Evolutionary conservation across 345 rosid species (phyloP), one percentile per base, ranked within the genome.

Genomic region (Eucalyptus pauciflora): DNA sequence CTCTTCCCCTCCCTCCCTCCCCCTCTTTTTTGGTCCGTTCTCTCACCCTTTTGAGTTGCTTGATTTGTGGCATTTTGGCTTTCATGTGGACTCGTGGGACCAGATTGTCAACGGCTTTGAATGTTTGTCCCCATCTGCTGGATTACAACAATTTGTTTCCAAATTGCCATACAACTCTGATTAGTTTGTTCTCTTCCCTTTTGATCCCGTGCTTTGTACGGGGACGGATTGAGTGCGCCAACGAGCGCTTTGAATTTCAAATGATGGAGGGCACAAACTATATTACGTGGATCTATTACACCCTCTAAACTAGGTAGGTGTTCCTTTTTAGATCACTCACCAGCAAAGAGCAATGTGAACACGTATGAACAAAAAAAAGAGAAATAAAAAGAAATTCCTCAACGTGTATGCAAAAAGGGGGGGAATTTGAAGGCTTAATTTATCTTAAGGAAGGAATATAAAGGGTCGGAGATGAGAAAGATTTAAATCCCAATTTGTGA

Each of bases 61-160:
- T 87, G 56, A 89, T 87, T 69, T 87, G 87, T 91, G 90, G 89
- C 83, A 67, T 87, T 86, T 25, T 49, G 90, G 51, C 87, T 85
- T 31, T 64, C 76, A 37, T 50, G 81, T 71, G 90, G 87, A 87
- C 29, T 41, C 86, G 87, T 87, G 87, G 92, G 90, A 22, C 89
- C 90, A 25, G 17, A 33, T 50, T 52, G 90, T 64, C 88, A 83
- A 87, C 27, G 46, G 85, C 48, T 41, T 76, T 76, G 85, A 76
- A 76, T 6, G 85, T 45, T 25, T 76, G 85, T 76, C 83, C 85
- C 85, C 85, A 41, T 20, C 41, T 41, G 85, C 85, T 76, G 85
- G 85, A 76, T 76, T 76, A 76, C 85, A 76, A 37, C 24, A 76
- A 41, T 76, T 41, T 76, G 85, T 76, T 76, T 41, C 85, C 85